Evolutionary conservation across 768 basidiomycete species (phyloP).

Genomic region (Cystobasidium onofrii): DNA sequence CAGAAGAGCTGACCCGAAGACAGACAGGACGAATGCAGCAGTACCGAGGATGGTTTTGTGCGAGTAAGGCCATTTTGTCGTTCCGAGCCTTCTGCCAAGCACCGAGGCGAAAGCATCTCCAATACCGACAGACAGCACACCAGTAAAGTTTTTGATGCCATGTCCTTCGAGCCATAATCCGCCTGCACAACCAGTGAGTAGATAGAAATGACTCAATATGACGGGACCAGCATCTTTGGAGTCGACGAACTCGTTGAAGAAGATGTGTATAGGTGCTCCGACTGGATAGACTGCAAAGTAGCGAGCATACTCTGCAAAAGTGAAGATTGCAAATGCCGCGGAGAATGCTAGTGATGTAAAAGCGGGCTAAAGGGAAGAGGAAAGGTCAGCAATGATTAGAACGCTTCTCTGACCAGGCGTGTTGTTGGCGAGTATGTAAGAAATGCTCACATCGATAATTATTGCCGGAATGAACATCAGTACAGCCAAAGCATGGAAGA

Average conservation of each 20-base stretch:
- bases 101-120: conserved; percentile 93
- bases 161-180: conserved; percentile 92
- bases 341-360: conserved; percentile 93
- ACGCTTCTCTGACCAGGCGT: too few species aligned
- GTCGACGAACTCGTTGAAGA: conserved; percentile 96
- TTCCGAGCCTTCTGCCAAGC: conserved; percentile 75
- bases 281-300: conserved; percentile 98
- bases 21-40: conserved; percentile 64
- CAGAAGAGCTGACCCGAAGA: conserved; percentile 61
- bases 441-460: conserved; percentile 68
- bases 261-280: conserved; percentile 82
- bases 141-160: conserved; percentile 63
- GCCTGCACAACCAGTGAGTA: conserved; percentile 88
- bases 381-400: background rate
- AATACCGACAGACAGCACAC: conserved; percentile 77
- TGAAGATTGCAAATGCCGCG: conserved; percentile 86
- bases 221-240: conserved; percentile 89
- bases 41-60: conserved; percentile 89
- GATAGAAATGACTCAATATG: conserved; percentile 93
- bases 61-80: conserved; percentile 73
- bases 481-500: conserved; percentile 91
- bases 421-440: too few species aligned
- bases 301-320: conserved; percentile 91
- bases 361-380: conserved; percentile 61
- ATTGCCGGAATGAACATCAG: conserved; percentile 95